Conservation (phyloP, 305 asterid genomes). For the Rubia peregrina region DNA sequence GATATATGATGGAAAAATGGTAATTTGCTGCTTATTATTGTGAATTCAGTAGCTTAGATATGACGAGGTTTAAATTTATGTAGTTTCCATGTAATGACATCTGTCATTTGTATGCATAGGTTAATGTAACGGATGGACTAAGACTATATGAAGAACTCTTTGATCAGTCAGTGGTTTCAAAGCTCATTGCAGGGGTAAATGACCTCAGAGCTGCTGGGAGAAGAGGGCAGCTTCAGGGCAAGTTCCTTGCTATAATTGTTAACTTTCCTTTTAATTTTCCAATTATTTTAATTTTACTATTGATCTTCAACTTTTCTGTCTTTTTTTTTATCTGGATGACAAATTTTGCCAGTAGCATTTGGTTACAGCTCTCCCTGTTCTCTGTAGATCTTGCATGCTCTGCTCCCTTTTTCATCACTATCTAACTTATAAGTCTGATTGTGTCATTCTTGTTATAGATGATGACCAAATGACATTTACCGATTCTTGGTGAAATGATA, state of each 20-base stretch:
- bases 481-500: not conserved
- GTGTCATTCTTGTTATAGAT: not conserved
- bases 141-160: conserved; percentile 60
- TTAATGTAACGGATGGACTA: conserved; percentile 77
- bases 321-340: not conserved
- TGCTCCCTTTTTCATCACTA: not conserved
- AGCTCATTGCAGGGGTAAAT: conserved; percentile 53
- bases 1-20: conserved; percentile 61
- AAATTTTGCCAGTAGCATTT: not conserved
- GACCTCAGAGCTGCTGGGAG: conserved; percentile 80
- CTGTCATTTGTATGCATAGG: conserved; percentile 30
- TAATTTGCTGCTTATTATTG: conserved; percentile 24
- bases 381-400: not conserved
- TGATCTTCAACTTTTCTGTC: not conserved
- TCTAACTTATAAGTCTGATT: not conserved
- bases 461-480: not conserved
- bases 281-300: not conserved
- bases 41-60: conserved; percentile 9
- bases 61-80: not conserved
- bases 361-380: not conserved
- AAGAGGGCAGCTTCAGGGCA: conserved; percentile 77
- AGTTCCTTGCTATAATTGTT: conserved; percentile 18
- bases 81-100: conserved; percentile 14
- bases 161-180: conserved; percentile 48
- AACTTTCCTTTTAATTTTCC: conserved; percentile 3